phyloP scores from a whole-genome alignment of 2,329 filamentous ascomycete genomes.

The Botrytis paeoniae region DNA sequence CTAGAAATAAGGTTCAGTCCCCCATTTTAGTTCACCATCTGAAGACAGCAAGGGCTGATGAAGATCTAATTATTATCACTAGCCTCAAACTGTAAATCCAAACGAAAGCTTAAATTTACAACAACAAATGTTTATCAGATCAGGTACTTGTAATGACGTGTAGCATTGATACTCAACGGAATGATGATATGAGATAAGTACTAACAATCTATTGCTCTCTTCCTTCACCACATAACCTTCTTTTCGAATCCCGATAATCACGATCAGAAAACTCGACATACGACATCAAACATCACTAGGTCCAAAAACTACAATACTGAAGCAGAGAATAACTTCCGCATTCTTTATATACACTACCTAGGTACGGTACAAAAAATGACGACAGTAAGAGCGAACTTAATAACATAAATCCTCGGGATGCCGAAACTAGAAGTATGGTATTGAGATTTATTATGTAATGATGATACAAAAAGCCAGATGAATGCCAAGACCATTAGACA shows the following conservation, averaged over 20 bases:
- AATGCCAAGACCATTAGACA: not conserved
- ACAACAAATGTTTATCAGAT: not conserved
- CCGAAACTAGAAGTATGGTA: no score
- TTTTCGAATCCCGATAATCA: fast-evolving
- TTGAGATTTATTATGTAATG: no score
- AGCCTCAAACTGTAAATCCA: not conserved
- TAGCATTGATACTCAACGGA: no score
- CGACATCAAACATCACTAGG: fast-evolving
- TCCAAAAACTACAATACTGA: not conserved
- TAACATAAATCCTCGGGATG: no score
- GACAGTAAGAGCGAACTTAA: no score
- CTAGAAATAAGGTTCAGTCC: not conserved
- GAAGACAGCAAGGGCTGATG: no score
- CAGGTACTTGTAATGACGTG: not conserved
- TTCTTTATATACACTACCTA: not conserved
- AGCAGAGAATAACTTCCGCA: not conserved
- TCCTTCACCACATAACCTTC: fast-evolving
- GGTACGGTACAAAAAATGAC: not conserved
- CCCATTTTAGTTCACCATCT: not conserved
- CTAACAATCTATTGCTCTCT: fast-evolving
- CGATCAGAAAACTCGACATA: fast-evolving
- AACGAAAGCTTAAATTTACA: not conserved
- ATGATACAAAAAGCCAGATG: no score
- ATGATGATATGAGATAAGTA: fast-evolving
- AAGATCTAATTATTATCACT: not conserved